Evolutionary conservation across 2,329 filamentous ascomycete genomes (phyloP).

Genomic region (Camptophora hylomeconis): DNA sequence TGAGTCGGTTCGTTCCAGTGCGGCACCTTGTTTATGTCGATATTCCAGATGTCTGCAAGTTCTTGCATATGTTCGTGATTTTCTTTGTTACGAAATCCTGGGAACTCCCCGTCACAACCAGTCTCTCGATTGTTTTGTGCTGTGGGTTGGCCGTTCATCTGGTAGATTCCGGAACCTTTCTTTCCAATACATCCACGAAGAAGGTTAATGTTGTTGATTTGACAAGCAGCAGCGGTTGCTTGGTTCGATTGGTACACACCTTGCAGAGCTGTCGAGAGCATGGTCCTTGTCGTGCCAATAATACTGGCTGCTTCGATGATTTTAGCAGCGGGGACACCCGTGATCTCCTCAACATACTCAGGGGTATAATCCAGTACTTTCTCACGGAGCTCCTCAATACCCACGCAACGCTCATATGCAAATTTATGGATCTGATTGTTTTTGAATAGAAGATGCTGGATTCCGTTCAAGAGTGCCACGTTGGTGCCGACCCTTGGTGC

Average conservation of each 20-base stretch:
- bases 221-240: constrained; percentile 27
- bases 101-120: constrained; percentile 27
- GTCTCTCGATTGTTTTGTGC: constrained; percentile 29
- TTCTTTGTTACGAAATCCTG: constrained; percentile 25
- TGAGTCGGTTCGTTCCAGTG: constrained; percentile 29
- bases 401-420: constrained; percentile 20
- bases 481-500: constrained; percentile 25
- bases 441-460: constrained; percentile 25
- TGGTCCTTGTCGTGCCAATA: constrained; percentile 20
- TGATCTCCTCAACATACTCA: constrained; percentile 22
- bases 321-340: constrained; percentile 21
- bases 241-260: constrained; percentile 30
- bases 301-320: constrained; percentile 23
- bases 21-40: constrained; percentile 22
- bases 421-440: constrained; percentile 24
- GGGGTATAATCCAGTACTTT: constrained; percentile 22
- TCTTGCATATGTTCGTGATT: constrained; percentile 25
- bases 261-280: constrained; percentile 27
- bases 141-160: constrained; percentile 30
- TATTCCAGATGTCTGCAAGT: constrained; percentile 26
- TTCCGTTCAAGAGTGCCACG: constrained; percentile 25
- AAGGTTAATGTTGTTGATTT: constrained; percentile 30
- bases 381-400: constrained; percentile 18
- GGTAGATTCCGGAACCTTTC: constrained; percentile 24
- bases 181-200: constrained; percentile 24